Base-by-base conservation (phyloP, 805 yeast genomes). In the Blastobotrys terrestris region DNA sequence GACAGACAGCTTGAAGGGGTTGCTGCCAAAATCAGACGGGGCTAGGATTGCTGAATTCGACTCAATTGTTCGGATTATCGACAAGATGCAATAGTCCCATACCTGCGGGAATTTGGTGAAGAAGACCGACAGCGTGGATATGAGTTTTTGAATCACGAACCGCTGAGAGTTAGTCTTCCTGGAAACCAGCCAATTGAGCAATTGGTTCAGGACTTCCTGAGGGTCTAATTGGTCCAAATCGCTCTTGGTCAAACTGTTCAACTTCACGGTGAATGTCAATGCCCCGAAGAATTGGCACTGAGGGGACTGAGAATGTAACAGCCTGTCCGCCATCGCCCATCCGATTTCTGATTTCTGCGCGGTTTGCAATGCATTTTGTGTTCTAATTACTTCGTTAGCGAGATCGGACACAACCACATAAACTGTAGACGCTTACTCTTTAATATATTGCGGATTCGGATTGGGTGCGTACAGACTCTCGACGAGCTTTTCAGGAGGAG, bases 211-310 rank as follows among this genome's bases (percentile, higher is more conserved):
- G 26, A 60, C 31, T 39, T 50, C 50, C n/a, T 40, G 46, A 16
- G 50, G 49, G 40, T 53, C 54, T 5, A 48, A 11, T 13, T 11
- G 41, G 4, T 47, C 52, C 6, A 44, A 39, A 22, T 51, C 55
- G 31, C 50, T 39, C 2, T 22, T 31, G 15, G 31, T 26, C 47
- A 19, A 50, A 50, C 44, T 57, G 54, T 78, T 80, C 44, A 85
- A 66, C 57, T 76, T 72, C 3, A 88, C 94, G 0, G 88, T 77
- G 54, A 80, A 81, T 0, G 96, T 88, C 53, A 86, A 74, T 0
- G 95, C 95, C 0, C 95, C 96, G 61, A 88, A 84, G 64, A 84
- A 88, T 61, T 81, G 80, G 39, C 67, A 64, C 44, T 68, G 61
- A 3, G 71, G 60, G 21, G 65, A 62, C 15, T 46, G 26, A 26